phyloP scores from a whole-genome alignment of 805 yeast species.

The Grigorovia transvaalensis region DNA sequence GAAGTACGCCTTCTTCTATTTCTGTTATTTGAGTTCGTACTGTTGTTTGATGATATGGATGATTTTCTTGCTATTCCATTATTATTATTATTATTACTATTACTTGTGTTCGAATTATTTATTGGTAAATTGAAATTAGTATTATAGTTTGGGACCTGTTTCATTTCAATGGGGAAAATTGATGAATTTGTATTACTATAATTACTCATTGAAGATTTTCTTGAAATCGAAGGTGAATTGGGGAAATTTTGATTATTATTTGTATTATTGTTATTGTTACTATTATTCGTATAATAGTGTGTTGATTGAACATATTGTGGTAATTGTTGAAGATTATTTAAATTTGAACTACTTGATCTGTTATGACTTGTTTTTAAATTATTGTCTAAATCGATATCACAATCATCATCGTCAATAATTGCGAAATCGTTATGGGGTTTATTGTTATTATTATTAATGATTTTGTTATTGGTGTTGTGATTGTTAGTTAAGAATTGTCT shows the following conservation, averaged over 20 bases:
- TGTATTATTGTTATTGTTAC: not conserved
- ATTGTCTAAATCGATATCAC: slow-evolving; percentile 3
- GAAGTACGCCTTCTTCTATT: slow-evolving; percentile 7
- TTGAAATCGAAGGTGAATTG: slow-evolving; percentile 1
- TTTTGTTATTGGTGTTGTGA: not conserved
- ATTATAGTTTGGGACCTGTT: not conserved
- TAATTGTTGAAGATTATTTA: not conserved
- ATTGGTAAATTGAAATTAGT: not conserved
- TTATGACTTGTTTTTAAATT: not conserved
- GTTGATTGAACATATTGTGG: not conserved
- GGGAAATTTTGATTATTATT: slow-evolving; percentile 1
- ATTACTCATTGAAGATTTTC: slow-evolving; percentile 2
- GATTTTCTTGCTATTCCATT: not conserved
- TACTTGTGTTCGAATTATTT: not conserved
- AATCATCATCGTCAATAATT: slow-evolving; percentile 3
- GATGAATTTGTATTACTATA: not conserved
- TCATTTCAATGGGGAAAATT: not conserved
- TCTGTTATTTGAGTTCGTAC: not conserved
- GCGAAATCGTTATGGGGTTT: not conserved
- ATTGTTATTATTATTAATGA: too few species aligned
- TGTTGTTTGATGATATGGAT: slow-evolving; percentile 1
- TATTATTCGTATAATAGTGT: not conserved
- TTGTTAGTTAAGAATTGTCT: not conserved
- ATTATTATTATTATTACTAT: not conserved
- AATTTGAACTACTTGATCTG: not conserved